Percentiles rank a stretch among this genome's conserved stretches.
phyloP scores from a whole-genome alignment of 345 rosid species.

The Citrus sp. region DNA sequence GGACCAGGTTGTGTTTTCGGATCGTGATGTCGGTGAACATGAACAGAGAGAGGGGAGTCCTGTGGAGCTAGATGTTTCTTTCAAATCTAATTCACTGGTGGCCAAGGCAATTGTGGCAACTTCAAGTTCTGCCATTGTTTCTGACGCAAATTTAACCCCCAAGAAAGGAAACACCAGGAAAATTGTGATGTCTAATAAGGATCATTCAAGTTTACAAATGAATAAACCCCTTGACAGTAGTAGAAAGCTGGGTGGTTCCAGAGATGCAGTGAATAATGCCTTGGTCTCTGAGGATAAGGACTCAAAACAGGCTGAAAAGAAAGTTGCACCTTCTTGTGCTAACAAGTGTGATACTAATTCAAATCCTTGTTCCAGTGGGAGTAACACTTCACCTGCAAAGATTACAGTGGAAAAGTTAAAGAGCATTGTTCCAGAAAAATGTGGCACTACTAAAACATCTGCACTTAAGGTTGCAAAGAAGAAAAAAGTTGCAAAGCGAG shows the following conservation, averaged over 20 bases:
- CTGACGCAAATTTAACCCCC: constrained; percentile 36
- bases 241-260: constrained; percentile 21
- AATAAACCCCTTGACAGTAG: constrained; percentile 22
- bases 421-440: constrained; percentile 27
- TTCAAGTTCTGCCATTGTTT: constrained; percentile 26
- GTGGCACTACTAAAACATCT: constrained; percentile 31
- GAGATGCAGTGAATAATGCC: constrained; percentile 21
- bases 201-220: constrained; percentile 21
- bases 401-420: constrained; percentile 20
- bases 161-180: constrained; percentile 55
- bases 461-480: constrained; percentile 42
- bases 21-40: constrained; percentile 34
- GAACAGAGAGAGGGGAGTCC: constrained; percentile 49
- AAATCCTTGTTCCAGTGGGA: constrained; percentile 26
- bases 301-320: constrained; percentile 30
- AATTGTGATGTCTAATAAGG: constrained; percentile 26
- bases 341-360: constrained; percentile 17
- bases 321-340: constrained; percentile 21
- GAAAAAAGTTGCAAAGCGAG: constrained; percentile 48
- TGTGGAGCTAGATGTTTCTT: constrained; percentile 84
- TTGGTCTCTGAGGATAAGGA: constrained; percentile 28
- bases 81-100: constrained; percentile 73
- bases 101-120: constrained; percentile 64
- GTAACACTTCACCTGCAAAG: constrained; percentile 22
- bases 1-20: constrained; percentile 38